Conservation (phyloP, 1,139 yeast species). For the Zygoascus hellenicus region DNA sequence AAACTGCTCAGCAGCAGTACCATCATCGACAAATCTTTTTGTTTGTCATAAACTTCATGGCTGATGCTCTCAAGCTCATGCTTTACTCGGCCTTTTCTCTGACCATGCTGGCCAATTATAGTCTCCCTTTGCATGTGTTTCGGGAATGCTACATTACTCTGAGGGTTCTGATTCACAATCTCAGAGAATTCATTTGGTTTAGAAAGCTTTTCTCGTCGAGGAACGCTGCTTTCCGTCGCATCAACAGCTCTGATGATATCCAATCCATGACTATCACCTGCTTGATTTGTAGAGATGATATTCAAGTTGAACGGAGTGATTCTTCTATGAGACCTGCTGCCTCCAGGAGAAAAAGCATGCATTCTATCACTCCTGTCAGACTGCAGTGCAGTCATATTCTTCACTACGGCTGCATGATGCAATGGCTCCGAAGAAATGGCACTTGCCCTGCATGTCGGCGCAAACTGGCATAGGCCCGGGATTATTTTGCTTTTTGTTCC, state of each 20-base stretch:
- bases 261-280: slow-evolving; percentile 36
- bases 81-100: slow-evolving; percentile 24
- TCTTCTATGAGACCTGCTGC: neutral
- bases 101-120: slow-evolving; percentile 24
- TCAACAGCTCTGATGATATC: slow-evolving; percentile 44
- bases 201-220: slow-evolving; percentile 36
- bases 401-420: slow-evolving; percentile 75
- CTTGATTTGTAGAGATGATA: slow-evolving; percentile 50
- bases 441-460: slow-evolving; percentile 27
- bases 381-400: slow-evolving; percentile 66
- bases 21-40: slow-evolving; percentile 11
- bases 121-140: slow-evolving; percentile 28
- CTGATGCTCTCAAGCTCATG: slow-evolving; percentile 20
- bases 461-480: slow-evolving; percentile 6
- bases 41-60: slow-evolving; percentile 15
- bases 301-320: slow-evolving; percentile 11
- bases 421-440: slow-evolving; percentile 78
- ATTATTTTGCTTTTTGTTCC: neutral
- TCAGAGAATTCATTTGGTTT: slow-evolving; percentile 26
- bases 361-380: slow-evolving; percentile 18
- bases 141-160: slow-evolving; percentile 27
- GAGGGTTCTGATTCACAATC: slow-evolving; percentile 24
- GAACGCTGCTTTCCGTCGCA: slow-evolving; percentile 37
- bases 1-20: slow-evolving; percentile 6
- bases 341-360: neutral